Evolutionary conservation across 1,284 basidiomycete genomes (phyloP).

Genomic region (Limonomyces culmigenus): DNA sequence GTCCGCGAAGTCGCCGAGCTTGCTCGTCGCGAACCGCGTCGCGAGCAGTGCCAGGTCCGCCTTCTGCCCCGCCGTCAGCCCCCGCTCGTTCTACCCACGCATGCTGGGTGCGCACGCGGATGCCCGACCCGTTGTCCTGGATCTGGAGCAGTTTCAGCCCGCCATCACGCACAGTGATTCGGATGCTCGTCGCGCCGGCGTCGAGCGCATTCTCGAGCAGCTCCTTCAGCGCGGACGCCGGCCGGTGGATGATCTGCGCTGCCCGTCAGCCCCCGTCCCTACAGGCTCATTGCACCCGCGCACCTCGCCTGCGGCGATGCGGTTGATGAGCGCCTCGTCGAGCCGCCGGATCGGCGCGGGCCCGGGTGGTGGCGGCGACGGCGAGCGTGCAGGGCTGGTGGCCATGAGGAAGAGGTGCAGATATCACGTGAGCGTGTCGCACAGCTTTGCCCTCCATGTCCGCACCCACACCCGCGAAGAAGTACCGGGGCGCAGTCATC

Average conservation of each 20-base stretch:
- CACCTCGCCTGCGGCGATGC: slow-evolving; percentile 73
- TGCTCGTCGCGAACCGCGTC: slow-evolving; percentile 93
- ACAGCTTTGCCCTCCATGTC: no score
- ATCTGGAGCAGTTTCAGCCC: slow-evolving; percentile 93
- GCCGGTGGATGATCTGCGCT: slow-evolving; percentile 84
- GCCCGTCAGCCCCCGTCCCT: background rate
- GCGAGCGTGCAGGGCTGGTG: no score
- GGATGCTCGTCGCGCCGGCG: slow-evolving; percentile 79
- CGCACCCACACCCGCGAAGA: no score
- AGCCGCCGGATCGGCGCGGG: slow-evolving; percentile 50
- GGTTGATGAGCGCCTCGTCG: slow-evolving; percentile 61
- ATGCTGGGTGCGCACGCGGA: slow-evolving; percentile 50
- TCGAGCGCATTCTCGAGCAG: slow-evolving; percentile 91
- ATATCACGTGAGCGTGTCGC: no score
- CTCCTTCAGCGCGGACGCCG: slow-evolving; percentile 93
- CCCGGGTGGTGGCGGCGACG: slow-evolving; percentile 8
- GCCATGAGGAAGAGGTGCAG: no score
- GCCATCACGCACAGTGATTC: slow-evolving; percentile 85
- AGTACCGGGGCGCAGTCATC: slow-evolving; percentile 71
- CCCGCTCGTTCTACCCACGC: no score
- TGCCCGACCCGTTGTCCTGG: slow-evolving; percentile 92
- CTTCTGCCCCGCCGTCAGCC: no score
- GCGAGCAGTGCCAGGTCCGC: slow-evolving; percentile 81
- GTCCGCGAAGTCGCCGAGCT: slow-evolving; percentile 79
- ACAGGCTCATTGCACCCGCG: slow-evolving; percentile 5